These are phyloP conservation scores for Gliomastix tumulicola DNA, from an alignment of 2,329 filamentous ascomycete genomes.

Conservation along the genomic window DNA sequence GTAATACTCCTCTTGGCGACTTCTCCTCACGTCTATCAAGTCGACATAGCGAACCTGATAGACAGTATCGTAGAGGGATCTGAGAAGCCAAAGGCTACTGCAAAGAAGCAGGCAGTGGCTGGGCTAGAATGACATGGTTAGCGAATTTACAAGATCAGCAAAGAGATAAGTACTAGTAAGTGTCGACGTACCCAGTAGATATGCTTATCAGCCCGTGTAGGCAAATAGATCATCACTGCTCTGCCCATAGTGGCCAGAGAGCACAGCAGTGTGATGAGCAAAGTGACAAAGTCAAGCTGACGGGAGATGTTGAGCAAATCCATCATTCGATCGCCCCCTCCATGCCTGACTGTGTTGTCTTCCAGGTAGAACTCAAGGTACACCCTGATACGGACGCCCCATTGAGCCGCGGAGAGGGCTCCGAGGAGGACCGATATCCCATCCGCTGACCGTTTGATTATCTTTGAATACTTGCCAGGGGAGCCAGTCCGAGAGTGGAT, in stretches of 20 bases:
- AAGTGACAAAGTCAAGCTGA: slow-evolving; percentile 3
- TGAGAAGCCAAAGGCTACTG: too few species aligned
- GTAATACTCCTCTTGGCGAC: too few species aligned
- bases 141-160: too few species aligned
- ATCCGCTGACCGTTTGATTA: slow-evolving; percentile 8
- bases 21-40: too few species aligned
- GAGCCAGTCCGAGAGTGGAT: slow-evolving; percentile 4
- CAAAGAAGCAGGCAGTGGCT: too few species aligned
- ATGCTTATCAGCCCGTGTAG: neutral
- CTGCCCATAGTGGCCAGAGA: slow-evolving; percentile 1
- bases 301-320: neutral
- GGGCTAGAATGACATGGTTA: too few species aligned
- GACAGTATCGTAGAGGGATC: too few species aligned
- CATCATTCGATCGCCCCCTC: too few species aligned
- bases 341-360: too few species aligned
- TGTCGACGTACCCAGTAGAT: neutral
- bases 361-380: neutral
- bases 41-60: too few species aligned
- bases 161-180: too few species aligned
- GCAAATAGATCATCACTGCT: neutral
- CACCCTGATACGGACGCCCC: slow-evolving; percentile 10
- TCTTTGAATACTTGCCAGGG: too few species aligned
- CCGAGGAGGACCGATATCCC: slow-evolving; percentile 8
- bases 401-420: slow-evolving; percentile 7
- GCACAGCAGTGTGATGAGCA: neutral